Evolutionary conservation across 2,329 filamentous ascomycete species (phyloP).

Genomic region (Aspergillus eucalypticola): DNA sequence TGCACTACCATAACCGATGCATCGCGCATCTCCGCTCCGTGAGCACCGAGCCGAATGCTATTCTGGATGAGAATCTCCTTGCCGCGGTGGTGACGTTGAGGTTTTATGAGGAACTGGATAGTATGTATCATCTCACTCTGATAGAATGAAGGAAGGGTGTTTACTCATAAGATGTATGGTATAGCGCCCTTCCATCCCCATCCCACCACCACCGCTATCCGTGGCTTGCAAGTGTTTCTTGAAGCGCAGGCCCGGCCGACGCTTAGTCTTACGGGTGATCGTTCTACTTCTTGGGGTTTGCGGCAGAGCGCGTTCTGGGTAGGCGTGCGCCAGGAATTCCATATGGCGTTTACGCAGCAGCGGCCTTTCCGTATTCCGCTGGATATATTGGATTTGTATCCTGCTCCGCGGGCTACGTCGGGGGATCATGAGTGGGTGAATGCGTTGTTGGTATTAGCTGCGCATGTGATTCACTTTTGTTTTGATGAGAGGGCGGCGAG

Average conservation of each 20-base stretch:
- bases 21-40: slow-evolving; percentile 41
- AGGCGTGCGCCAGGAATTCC: slow-evolving; percentile 48
- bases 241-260: slow-evolving; percentile 16
- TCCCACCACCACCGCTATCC: slow-evolving; percentile 19
- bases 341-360: slow-evolving; percentile 45
- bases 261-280: not conserved
- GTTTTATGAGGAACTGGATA: slow-evolving; percentile 47
- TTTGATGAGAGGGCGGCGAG: slow-evolving; percentile 53
- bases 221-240: slow-evolving; percentile 31
- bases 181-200: slow-evolving; percentile 24
- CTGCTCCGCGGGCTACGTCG: not conserved
- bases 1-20: slow-evolving; percentile 42
- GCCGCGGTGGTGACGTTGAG: slow-evolving; percentile 44
- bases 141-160: too few relatives aligned
- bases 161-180: too few relatives aligned
- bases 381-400: not conserved
- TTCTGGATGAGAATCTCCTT: slow-evolving; percentile 28
- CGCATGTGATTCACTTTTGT: slow-evolving; percentile 62
- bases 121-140: too few relatives aligned
- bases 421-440: slow-evolving; percentile 46
- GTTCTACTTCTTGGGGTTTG: not conserved
- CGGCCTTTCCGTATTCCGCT: slow-evolving; percentile 25
- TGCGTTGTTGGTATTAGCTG: slow-evolving; percentile 60
- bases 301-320: slow-evolving; percentile 19
- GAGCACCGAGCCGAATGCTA: slow-evolving; percentile 1